These are phyloP conservation scores for Kockovaella imperatae DNA, from an alignment of 768 basidiomycete genomes.

Conservation along the genomic window DNA sequence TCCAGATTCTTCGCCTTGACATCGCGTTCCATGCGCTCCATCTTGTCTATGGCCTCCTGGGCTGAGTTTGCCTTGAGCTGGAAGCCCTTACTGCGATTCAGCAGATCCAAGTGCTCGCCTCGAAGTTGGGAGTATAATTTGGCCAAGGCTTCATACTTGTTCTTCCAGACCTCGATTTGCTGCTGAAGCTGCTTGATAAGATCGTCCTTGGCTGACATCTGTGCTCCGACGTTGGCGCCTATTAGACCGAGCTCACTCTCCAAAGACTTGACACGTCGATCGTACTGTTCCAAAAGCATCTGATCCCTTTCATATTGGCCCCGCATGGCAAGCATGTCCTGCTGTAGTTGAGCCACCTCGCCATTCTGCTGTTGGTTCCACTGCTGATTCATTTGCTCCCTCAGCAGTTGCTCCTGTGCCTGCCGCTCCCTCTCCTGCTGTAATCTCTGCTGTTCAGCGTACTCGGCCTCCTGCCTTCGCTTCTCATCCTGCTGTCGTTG, in stretches of 20 bases:
- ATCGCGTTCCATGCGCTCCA: slow-evolving; percentile 98
- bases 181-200: slow-evolving; percentile 91
- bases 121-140: slow-evolving; percentile 98
- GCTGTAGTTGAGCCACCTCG: slow-evolving; percentile 74
- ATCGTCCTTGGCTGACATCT: slow-evolving; percentile 86
- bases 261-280: slow-evolving; percentile 87
- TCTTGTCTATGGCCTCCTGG: slow-evolving; percentile 92
- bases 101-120: slow-evolving; percentile 93
- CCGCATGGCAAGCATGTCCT: slow-evolving; percentile 82
- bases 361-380: slow-evolving; percentile 66
- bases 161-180: slow-evolving; percentile 92
- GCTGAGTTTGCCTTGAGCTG: slow-evolving; percentile 97
- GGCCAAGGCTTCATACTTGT: slow-evolving; percentile 96
- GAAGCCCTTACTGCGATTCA: slow-evolving; percentile 92
- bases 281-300: slow-evolving; percentile 94
- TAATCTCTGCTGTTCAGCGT: slow-evolving; percentile 75
- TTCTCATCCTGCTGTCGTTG: slow-evolving; percentile 68
- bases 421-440: slow-evolving; percentile 80
- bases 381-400: slow-evolving; percentile 54
- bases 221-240: slow-evolving; percentile 67
- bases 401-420: slow-evolving; percentile 73
- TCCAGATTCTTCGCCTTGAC: slow-evolving; percentile 98
- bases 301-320: slow-evolving; percentile 98
- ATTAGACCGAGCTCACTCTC: slow-evolving; percentile 78
- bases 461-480: slow-evolving; percentile 72